phyloP scores from a whole-genome alignment of 2,329 filamentous ascomycete genomes.

The Zymoseptoria tritici region DNA sequence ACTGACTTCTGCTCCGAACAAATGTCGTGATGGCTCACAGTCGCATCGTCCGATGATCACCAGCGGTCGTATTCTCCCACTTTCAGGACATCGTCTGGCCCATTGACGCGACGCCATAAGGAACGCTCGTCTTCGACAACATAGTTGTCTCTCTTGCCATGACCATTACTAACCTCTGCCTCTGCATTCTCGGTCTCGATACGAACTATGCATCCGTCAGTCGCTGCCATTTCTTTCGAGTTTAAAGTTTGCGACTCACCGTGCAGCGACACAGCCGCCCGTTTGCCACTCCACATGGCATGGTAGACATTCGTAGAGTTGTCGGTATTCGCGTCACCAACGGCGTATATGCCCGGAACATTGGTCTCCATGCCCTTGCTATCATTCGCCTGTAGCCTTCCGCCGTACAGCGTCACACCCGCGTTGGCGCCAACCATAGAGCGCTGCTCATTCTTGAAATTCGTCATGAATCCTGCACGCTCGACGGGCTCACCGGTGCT shows the following conservation, averaged over 20 bases:
- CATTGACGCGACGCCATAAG: not conserved
- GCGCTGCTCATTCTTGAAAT: constrained; percentile 7
- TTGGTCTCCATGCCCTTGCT: constrained; percentile 8
- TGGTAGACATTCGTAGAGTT: constrained; percentile 10
- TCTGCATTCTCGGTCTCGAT: not conserved
- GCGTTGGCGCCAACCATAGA: constrained; percentile 4
- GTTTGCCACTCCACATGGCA: constrained; percentile 9
- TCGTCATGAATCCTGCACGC: constrained; percentile 8
- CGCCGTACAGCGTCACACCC: constrained; percentile 6
- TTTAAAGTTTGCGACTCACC: not conserved
- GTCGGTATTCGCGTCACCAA: constrained; percentile 9
- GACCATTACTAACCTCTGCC: not conserved
- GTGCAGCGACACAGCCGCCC: constrained; percentile 10
- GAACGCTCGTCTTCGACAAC: not conserved
- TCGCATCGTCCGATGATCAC: not conserved
- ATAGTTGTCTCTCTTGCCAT: not conserved
- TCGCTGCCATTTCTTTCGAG: not conserved
- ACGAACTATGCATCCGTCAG: not conserved
- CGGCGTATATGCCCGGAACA: constrained; percentile 8
- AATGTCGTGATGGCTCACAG: not conserved
- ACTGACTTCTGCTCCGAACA: not conserved
- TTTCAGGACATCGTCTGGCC: not conserved
- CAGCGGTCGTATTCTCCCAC: not conserved
- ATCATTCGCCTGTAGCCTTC: constrained; percentile 6
- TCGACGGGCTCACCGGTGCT: constrained; percentile 1